phyloP scores from a whole-genome alignment of 352 stramenopile species.

The Phytopythium oedochilum region DNA sequence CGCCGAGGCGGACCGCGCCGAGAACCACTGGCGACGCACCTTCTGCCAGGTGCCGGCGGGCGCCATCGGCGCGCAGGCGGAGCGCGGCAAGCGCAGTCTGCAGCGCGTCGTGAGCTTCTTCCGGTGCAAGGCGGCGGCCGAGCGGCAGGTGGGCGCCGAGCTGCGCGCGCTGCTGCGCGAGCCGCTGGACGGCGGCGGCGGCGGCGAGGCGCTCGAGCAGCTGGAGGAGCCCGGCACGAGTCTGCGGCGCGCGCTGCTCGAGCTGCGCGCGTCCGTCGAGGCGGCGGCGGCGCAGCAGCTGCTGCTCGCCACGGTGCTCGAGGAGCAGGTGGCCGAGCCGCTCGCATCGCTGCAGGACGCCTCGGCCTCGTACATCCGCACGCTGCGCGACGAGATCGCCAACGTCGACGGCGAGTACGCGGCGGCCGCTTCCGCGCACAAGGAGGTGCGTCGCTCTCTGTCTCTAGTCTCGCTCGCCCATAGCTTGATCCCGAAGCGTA shows the following conservation, averaged over 20 bases:
- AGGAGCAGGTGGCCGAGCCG: slow-evolving; percentile 78
- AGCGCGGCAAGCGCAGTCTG: slow-evolving; percentile 73
- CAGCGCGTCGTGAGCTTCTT: slow-evolving; percentile 66
- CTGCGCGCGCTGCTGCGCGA: slow-evolving; percentile 41
- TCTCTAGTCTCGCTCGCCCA: too few relatives aligned
- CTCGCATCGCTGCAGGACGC: slow-evolving; percentile 73
- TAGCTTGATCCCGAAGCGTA: too few relatives aligned
- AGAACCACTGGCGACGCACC: slow-evolving; percentile 84
- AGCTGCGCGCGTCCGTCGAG: slow-evolving; percentile 62
- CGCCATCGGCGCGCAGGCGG: slow-evolving; percentile 76
- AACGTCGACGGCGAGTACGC: slow-evolving; percentile 74
- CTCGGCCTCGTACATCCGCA: slow-evolving; percentile 76
- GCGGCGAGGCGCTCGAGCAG: slow-evolving; percentile 17
- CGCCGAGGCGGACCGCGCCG: slow-evolving; percentile 43
- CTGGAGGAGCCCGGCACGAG: slow-evolving; percentile 69
- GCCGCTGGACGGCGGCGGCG: neutral
- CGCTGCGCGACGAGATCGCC: slow-evolving; percentile 68
- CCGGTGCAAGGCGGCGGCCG: slow-evolving; percentile 26
- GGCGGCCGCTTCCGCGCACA: slow-evolving; percentile 30
- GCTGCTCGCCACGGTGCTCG: slow-evolving; percentile 66
- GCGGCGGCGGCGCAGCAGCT: slow-evolving; percentile 62
- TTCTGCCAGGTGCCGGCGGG: slow-evolving; percentile 84
- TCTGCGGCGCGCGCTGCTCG: slow-evolving; percentile 47
- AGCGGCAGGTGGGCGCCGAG: slow-evolving; percentile 56
- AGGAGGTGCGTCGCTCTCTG: too few relatives aligned